These are phyloP conservation scores for Heritiera fomes DNA, from an alignment of 345 rosid species.

Conservation along the genomic window DNA sequence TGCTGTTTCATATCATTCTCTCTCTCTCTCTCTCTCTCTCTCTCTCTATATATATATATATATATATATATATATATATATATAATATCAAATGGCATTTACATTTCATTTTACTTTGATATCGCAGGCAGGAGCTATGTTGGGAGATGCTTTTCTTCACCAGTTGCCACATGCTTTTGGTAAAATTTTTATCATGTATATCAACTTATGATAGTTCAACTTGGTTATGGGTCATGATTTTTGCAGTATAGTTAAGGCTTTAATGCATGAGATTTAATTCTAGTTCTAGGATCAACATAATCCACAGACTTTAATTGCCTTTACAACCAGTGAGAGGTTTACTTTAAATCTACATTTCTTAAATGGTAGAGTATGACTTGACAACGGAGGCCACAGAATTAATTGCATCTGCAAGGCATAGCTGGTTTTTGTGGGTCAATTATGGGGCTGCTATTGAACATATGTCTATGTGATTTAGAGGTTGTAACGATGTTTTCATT, in stretches of 20 bases:
- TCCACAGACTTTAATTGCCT: neutral
- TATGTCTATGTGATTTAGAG: neutral
- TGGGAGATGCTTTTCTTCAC: slow-evolving; percentile 99
- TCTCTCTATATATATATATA: neutral
- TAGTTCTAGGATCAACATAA: slow-evolving; percentile 17
- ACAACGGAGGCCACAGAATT: neutral
- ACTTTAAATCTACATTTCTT: neutral
- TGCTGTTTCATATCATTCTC: neutral
- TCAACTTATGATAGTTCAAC: neutral
- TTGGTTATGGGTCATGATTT: neutral
- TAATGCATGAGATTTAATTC: neutral
- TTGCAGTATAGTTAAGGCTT: neutral
- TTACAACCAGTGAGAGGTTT: neutral
- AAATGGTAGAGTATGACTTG: neutral
- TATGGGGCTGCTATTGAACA: slow-evolving; percentile 8
- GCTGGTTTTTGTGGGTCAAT: neutral
- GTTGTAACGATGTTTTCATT: neutral
- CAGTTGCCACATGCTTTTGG: slow-evolving; percentile 99
- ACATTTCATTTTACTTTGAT: slow-evolving; percentile 16
- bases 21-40: too few relatives aligned
- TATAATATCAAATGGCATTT: too few relatives aligned
- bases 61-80: neutral
- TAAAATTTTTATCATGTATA: slow-evolving; percentile 35
- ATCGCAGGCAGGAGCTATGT: slow-evolving; percentile 94
- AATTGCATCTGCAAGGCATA: slow-evolving; percentile 4